A percentile compares a stretch with the other conserved stretches of the same genome.
phyloP scores from a whole-genome alignment of 129 eudicot genomes.

The Apium graveolens region DNA sequence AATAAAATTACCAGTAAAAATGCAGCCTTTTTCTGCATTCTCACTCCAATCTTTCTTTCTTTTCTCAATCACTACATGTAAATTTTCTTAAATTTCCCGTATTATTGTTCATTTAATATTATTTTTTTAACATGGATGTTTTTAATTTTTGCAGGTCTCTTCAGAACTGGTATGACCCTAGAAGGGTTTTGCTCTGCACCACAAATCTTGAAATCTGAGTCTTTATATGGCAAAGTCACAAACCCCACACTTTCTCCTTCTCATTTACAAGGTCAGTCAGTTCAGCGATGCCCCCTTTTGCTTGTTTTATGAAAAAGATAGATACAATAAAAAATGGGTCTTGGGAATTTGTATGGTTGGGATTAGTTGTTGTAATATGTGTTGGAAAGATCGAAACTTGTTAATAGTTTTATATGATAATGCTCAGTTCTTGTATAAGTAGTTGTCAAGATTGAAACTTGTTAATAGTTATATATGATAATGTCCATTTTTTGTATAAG shows the following conservation, averaged over 20 bases:
- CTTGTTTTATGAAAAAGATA: neutral
- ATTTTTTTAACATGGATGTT: neutral
- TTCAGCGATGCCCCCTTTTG: slow-evolving; percentile 16
- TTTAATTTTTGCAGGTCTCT: slow-evolving; percentile 34
- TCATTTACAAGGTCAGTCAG: slow-evolving; percentile 64
- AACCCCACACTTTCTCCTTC: slow-evolving; percentile 90
- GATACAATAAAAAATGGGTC: neutral
- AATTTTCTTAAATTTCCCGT: slow-evolving; percentile 9
- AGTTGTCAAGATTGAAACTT: neutral
- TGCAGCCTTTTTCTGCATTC: slow-evolving; percentile 36
- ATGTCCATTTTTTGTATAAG: too few species aligned
- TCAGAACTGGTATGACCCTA: slow-evolving; percentile 29
- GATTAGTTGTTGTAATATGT: neutral
- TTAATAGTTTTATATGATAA: neutral
- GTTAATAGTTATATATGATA: too few species aligned
- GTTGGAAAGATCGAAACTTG: neutral
- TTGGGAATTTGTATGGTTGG: neutral
- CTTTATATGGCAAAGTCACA: slow-evolving; percentile 49
- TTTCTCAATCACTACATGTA: slow-evolving; percentile 34
- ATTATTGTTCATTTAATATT: neutral
- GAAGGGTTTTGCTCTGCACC: slow-evolving; percentile 91
- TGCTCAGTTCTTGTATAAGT: neutral
- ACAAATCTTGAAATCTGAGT: slow-evolving; percentile 26
- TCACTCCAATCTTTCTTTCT: slow-evolving; percentile 27
- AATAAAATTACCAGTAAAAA: too few species aligned